Base-by-base conservation (phyloP, 805 yeast genomes). In the Clavispora asparagi region DNA sequence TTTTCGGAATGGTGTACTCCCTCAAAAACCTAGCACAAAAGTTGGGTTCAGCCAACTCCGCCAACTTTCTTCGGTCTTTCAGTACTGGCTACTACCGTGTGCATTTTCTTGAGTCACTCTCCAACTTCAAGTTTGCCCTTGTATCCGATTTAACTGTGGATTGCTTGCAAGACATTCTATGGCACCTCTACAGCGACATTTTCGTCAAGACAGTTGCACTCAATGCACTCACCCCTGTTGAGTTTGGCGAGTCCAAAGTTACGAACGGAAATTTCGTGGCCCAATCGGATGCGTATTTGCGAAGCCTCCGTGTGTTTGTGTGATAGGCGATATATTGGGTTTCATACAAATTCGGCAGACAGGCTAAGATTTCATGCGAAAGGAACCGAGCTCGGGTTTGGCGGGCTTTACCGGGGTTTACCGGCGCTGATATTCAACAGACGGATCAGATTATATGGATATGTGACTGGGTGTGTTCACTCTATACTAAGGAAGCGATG, bases 1-100 rank as follows among this genome's bases (percentile, higher is more conserved):
- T 94, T 12, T 94, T 88, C 61, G 99, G 99, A 11, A 81, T 87
- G 35, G 70, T 88, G 9, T 86, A 82, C 61, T 89, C 97, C 11
- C 65, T 92, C 50, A 76, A 90, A 43, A 87, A 84, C 51, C 78
- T 94, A 33, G 77, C 92, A 0, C 73, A 79, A n/a, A 83, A 71
- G 52, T 58, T 77, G 41, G 72, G 70, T 23, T 67, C 61, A 41
- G 53, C 53, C 29, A 77, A 50, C 33, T 31, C 50, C n/a, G 42
- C 48, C 33, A 74, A 76, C 49, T 51, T 56, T 36, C 69, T 83
- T 42, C 70, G 69, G 32, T 76, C 83, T 1, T 82, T 80, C 55
- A 66, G 85, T n/a, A 87, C 96, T 0, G 81, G 87, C 1, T 77
- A 79, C 50, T 91, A 85, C 63, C 76, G 91, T 51, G 81, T 88